Evolutionary conservation across 176 grass and related monocot species (phyloP).

Genomic region (Areca catechu): DNA sequence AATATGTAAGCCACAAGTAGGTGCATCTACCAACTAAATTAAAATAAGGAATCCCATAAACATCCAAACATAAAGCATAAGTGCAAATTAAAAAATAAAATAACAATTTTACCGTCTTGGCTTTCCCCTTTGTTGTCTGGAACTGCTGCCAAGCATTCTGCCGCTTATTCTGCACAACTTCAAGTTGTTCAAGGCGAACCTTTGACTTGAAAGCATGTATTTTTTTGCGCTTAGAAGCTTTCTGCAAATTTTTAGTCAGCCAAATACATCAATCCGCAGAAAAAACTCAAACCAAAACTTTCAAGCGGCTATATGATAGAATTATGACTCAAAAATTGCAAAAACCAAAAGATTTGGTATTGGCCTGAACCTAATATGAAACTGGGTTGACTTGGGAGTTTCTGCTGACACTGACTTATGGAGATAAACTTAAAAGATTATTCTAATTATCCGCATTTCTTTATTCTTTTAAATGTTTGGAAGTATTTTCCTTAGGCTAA

Average conservation of each 20-base stretch:
- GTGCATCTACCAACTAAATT: background rate
- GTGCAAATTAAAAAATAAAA: too few relatives aligned
- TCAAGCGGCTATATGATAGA: too few relatives aligned
- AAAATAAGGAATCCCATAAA: background rate
- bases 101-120: conserved; percentile 60
- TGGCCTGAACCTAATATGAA: too few relatives aligned
- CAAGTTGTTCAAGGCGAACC: conserved; percentile 73
- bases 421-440: background rate
- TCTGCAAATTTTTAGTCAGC: conserved; percentile 39
- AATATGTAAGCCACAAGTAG: too few relatives aligned
- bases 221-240: conserved; percentile 89
- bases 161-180: conserved; percentile 85
- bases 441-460: too few relatives aligned
- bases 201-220: conserved; percentile 99
- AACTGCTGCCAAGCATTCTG: conserved; percentile 99
- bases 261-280: background rate
- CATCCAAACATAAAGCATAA: too few relatives aligned
- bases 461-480: too few relatives aligned
- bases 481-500: too few relatives aligned
- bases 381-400: too few relatives aligned
- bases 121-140: conserved; percentile 84
- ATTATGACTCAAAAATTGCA: too few relatives aligned
- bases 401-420: background rate
- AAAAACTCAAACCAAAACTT: too few relatives aligned
- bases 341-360: too few relatives aligned